A percentile compares a stretch with the other conserved stretches of the same genome.
Conservation (phyloP, 768 basidiomycete genomes). For the Rickenella mellea region DNA sequence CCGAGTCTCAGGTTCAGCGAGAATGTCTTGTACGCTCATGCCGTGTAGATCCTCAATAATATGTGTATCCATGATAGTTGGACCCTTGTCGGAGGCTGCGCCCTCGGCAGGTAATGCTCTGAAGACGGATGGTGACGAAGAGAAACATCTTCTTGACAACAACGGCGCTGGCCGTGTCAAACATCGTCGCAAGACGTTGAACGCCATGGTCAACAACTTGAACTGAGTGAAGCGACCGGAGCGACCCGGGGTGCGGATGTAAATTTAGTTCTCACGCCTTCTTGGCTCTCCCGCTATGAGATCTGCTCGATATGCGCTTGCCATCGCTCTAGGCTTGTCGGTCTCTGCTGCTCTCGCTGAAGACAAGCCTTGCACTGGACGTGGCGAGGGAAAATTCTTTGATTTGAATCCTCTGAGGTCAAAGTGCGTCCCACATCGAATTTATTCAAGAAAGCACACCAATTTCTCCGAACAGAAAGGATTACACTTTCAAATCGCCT, state of each 20-base stretch:
- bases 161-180: constrained; percentile 32
- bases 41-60: constrained; percentile 81
- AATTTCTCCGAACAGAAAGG: constrained; percentile 57
- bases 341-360: constrained; percentile 11
- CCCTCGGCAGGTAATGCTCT: constrained; percentile 25
- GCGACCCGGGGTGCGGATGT: constrained; percentile 2
- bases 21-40: constrained; percentile 68
- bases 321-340: neutral
- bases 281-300: neutral
- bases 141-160: constrained; percentile 14
- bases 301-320: constrained; percentile 2
- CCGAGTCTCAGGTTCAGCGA: constrained; percentile 62
- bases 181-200: constrained; percentile 53
- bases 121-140: constrained; percentile 23
- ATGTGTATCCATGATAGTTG: constrained; percentile 60
- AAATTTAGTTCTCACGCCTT: no score
- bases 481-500: constrained; percentile 46
- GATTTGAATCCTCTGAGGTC: constrained; percentile 55
- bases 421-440: constrained; percentile 28
- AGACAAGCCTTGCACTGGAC: constrained; percentile 48
- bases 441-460: no score
- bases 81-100: constrained; percentile 23
- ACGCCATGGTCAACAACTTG: constrained; percentile 45
- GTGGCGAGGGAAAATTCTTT: constrained; percentile 49
- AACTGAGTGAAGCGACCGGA: no score